Base-by-base conservation (phyloP, 164 flowering plant species). In the Magnolia kwangsiensis region DNA sequence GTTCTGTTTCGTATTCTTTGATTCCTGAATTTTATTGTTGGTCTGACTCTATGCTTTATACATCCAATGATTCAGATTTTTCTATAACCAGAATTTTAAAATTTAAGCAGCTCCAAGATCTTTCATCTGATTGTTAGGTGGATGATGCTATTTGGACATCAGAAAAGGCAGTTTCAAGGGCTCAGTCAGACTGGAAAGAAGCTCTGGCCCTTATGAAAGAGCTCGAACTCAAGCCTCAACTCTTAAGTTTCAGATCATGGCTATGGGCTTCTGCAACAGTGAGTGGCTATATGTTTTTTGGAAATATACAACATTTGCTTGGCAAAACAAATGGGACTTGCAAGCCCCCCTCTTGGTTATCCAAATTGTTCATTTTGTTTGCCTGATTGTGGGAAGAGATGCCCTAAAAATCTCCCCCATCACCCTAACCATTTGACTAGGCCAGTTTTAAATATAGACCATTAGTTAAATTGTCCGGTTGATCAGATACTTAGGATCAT, bases 181-280 rank as follows among this genome's bases (percentile, higher is more conserved):
- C 90, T 51, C 81, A 88, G 78, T 72, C 49, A 31, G 93, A 91
- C 50, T 96, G 99, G 99, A 84, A 85, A 76, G 88, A 87, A 80
- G 92, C 90, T 55, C 7, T 65, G 58, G 21, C 70, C 19, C 82
- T 96, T 10, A 84, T 94, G 90, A 45, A 83, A 76, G 90, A 90
- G 71, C 85, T 94, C 71, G 77, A 81, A 73, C 74, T 96, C 73
- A 91, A 83, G 78, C 88, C 88, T 71, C 87, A 80, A 49, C 82
- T 92, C 51, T 74, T 67, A 13, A 87, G 87, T 37, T 87, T 92
- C 49, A 85, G 74, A 78, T 92, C 97, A 0, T 96, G 99, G 99
- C 86, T 92, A 72, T 96, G 99, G 99, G 96, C 98, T 80, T 87
- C 88, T 72, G 89, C 94, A 77, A 91, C 97, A 74, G 99, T 96